Base-by-base conservation (phyloP, 1,284 basidiomycete species). In the Fomitiporia mediterranea region DNA sequence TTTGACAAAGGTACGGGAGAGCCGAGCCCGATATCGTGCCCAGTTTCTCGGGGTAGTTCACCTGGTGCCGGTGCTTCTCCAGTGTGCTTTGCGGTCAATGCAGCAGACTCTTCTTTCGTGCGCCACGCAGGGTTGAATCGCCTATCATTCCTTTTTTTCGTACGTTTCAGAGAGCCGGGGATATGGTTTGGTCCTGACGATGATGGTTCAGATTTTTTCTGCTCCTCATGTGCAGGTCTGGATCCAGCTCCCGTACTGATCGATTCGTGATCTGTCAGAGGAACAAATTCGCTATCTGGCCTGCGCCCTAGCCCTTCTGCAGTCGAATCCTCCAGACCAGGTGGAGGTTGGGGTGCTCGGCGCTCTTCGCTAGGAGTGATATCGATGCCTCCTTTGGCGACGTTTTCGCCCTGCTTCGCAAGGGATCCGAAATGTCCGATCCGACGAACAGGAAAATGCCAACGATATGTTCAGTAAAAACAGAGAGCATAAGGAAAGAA, bases 11-110 rank as follows among this genome's bases (percentile, higher is more conserved):
- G 83, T 0, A 96, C 90, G 15, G 92, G 91, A 4, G 91, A 92
- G 0, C 88, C 85, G 78, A 92, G 83, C n/a, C 93, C 92, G 60
- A 95, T 91, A 68, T 94, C 86, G 57, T 86, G 80, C 1, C 90
- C 89, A 0, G 87, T 91, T 71, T 92, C 90, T 53, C 89, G 80
- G 1, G 89, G 89, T 35, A 91, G 74, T 1, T 81, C 72, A 34
- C 48, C 37, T 8, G 48, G 48, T 61, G 77, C 82, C n/a, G 55
- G 61, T n/a, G 53, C 34, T 38, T 62, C 61, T 17, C 59, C 57
- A 15, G 60, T 56, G 25, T 55, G 44, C 15, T 59, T 44, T 7
- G 50, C 30, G 19, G 34, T 51, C 8, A 53, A 48, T 19, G 60
- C 38, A 38, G 61, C 15, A 17, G 55, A 51, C 11, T 59, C 53